Base-by-base conservation (phyloP, 2,329 filamentous ascomycete genomes). In the Xenosphaeropsis pyriputrescens region DNA sequence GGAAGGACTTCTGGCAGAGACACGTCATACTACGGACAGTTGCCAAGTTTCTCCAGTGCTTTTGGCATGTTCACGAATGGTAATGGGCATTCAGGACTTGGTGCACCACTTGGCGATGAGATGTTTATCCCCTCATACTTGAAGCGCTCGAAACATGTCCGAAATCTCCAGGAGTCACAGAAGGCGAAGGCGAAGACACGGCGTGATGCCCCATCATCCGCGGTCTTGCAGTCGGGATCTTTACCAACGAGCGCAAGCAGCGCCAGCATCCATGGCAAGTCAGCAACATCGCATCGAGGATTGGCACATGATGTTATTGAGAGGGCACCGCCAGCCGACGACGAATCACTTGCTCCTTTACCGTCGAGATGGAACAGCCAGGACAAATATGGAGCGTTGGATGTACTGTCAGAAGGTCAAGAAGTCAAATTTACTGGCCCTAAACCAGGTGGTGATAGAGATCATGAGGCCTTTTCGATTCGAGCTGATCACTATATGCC, bases 121-220 rank as follows among this genome's bases (percentile, higher is more conserved):
- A 89, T 89, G 64, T 86, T 94, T 57, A 70, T 79, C 9, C 89
- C 89, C 1, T 86, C 85, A 5, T 95, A 95, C 59, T 70, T 96
- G 33, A 67, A 69, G 47, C 74, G 74, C 30, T 89, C 85, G 12
- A 73, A 75, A 50, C 88, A 94, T 57, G 75, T 89, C 38, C 72
- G 80, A 49, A 77, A 73, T 54, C 67, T 95, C 35, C 75, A 82
- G 49, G 76, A 84, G 43, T 73, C 71, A 40, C 71, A 86, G 55
- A 72, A 66, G 54, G 68, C 71, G 34, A 82, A 72, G 53, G 39
- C 72, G 29, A 56, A 67, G 55, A 64, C 48, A 14, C 64, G 66
- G 45, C 62, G 57, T 42, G 60, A 61, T 38, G 51, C 51, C 35
- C 53, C 53, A 19, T 60, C 61, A 18, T 51, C 57, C 15, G 61